These are phyloP conservation scores for Magnolia kwangsiensis DNA, from an alignment of 164 flowering plant species.

Conservation along the genomic window DNA sequence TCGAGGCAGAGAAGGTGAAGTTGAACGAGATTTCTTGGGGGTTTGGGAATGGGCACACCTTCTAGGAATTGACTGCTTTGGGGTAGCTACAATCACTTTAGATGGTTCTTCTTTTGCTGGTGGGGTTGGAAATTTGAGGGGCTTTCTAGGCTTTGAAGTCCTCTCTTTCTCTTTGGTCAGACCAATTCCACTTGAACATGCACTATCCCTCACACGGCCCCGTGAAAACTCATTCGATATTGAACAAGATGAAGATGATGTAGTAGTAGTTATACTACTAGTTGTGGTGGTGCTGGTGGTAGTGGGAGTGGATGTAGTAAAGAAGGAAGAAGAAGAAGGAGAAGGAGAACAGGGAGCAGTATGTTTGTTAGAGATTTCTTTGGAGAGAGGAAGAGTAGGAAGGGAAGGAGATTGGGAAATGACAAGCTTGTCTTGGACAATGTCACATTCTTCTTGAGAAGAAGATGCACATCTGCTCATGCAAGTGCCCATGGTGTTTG, in stretches of 20 bases:
- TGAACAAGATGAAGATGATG: slow-evolving; percentile 24
- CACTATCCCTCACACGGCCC: slow-evolving; percentile 53
- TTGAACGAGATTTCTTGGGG: slow-evolving; percentile 27
- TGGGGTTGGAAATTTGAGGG: neutral
- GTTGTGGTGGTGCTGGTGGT: slow-evolving; percentile 1
- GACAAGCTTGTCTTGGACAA: slow-evolving; percentile 57
- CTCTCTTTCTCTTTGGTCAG: slow-evolving; percentile 1
- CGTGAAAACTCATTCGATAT: slow-evolving; percentile 58
- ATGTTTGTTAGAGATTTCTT: slow-evolving; percentile 9
- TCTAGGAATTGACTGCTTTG: slow-evolving; percentile 10
- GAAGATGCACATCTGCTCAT: slow-evolving; percentile 50
- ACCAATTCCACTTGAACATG: slow-evolving; percentile 32
- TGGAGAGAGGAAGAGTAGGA: slow-evolving; percentile 5
- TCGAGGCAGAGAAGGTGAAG: neutral
- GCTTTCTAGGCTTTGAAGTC: slow-evolving; percentile 11
- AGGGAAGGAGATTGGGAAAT: slow-evolving; percentile 32
- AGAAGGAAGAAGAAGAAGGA: slow-evolving; percentile 21
- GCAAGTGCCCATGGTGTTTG: slow-evolving; percentile 52
- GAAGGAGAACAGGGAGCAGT: slow-evolving; percentile 7
- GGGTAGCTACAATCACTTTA: neutral
- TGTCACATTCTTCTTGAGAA: slow-evolving; percentile 11
- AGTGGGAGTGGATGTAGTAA: neutral
- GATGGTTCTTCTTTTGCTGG: neutral
- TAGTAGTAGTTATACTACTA: slow-evolving; percentile 13
- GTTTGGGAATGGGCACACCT: slow-evolving; percentile 2